Conservation (phyloP, 805 yeast species). For the Jamesozyma piceae region DNA sequence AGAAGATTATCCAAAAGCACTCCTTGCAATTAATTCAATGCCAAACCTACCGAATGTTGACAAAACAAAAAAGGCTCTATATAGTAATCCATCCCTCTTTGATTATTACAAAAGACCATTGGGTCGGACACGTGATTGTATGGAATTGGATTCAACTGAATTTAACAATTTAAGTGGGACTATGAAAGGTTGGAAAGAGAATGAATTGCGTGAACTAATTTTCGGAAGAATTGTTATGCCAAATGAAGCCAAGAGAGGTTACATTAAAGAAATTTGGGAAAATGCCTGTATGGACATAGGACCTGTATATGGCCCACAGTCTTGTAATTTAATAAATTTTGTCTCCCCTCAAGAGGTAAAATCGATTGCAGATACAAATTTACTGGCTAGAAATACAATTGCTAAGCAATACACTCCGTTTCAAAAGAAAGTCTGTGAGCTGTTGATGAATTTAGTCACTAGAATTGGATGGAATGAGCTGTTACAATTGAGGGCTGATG, state of each 20-base stretch:
- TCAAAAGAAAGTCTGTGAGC: constrained; percentile 45
- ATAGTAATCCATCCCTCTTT: constrained; percentile 8
- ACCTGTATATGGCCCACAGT: constrained; percentile 28
- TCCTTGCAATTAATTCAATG: constrained; percentile 27
- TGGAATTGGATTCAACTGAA: constrained; percentile 19
- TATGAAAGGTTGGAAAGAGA: constrained; percentile 20
- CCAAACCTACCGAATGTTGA: constrained; percentile 23
- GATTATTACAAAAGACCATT: constrained; percentile 24
- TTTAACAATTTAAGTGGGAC: constrained; percentile 17
- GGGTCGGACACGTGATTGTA: constrained; percentile 10
- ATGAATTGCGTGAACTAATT: constrained; percentile 16
- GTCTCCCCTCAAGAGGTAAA: constrained; percentile 25
- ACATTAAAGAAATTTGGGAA: constrained; percentile 20
- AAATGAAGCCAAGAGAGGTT: constrained; percentile 18
- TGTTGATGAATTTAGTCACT: constrained; percentile 59
- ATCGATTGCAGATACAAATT: constrained; percentile 18
- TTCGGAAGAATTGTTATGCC: constrained; percentile 29
- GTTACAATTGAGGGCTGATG: constrained; percentile 52
- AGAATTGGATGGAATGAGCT: constrained; percentile 77
- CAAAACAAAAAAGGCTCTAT: constrained; percentile 15
- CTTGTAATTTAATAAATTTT: constrained; percentile 23
- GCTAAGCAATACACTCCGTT: constrained; percentile 24
- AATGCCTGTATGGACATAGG: constrained; percentile 21
- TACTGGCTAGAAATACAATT: constrained; percentile 24
- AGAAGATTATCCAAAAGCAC: constrained; percentile 19